Evolutionary conservation across 2,329 filamentous ascomycete genomes (phyloP).

Genomic region (Phyllosticta citrichinensis): DNA sequence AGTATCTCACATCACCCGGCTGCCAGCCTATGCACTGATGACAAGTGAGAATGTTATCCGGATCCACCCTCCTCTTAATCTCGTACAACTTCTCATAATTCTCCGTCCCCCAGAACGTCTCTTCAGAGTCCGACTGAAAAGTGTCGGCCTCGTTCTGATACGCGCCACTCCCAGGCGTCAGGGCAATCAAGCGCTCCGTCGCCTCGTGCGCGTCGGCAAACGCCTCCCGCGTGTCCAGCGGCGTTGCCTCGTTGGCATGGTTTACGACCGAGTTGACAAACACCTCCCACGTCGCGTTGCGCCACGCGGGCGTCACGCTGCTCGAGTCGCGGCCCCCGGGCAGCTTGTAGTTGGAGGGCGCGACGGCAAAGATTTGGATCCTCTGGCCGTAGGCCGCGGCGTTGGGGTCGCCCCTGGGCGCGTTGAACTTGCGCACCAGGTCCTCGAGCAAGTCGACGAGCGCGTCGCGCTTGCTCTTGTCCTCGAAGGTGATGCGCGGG

Average conservation of each 20-base stretch:
- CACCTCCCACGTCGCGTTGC: conserved; percentile 22
- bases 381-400: conserved; percentile 10
- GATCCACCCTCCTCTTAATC: conserved; percentile 5
- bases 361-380: conserved; percentile 12
- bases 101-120: neutral
- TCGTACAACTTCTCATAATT: neutral
- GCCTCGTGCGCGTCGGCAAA: neutral
- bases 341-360: neutral
- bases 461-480: neutral
- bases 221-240: conserved; percentile 12
- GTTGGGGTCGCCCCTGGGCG: conserved; percentile 7
- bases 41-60: neutral
- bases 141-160: neutral
- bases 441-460: neutral
- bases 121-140: neutral
- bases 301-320: conserved; percentile 36
- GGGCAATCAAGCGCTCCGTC: neutral
- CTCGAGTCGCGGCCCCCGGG: neutral
- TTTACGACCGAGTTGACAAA: conserved; percentile 24
- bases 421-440: conserved; percentile 2
- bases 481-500: neutral
- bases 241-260: conserved; percentile 26
- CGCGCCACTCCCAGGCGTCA: neutral
- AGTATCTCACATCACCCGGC: neutral
- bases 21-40: neutral